Percentiles rank a stretch among this genome's conserved stretches.
Evolutionary conservation across 805 yeast genomes (phyloP).

Genomic region (Candida cerambycidarum): DNA sequence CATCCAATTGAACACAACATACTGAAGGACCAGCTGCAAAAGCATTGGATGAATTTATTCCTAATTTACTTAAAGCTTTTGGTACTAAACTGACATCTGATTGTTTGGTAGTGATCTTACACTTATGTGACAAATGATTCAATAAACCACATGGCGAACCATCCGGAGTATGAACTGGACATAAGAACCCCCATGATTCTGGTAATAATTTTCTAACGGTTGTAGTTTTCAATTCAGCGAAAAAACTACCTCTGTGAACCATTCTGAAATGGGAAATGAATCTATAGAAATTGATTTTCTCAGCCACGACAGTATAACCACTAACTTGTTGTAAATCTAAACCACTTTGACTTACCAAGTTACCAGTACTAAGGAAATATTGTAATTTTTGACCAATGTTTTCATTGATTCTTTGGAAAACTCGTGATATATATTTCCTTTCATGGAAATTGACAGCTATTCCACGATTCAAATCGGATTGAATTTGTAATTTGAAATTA

Average conservation of each 20-base stretch:
- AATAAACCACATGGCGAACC: slow-evolving; percentile 98
- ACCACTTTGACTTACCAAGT: slow-evolving; percentile 94
- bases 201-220: slow-evolving; percentile 95
- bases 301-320: slow-evolving; percentile 98
- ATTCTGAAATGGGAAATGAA: slow-evolving; percentile 98
- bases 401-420: slow-evolving; percentile 78
- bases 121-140: slow-evolving; percentile 95
- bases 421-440: slow-evolving; percentile 76
- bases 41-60: slow-evolving; percentile 78
- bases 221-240: slow-evolving; percentile 96
- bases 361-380: slow-evolving; percentile 95
- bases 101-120: slow-evolving; percentile 76
- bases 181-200: slow-evolving; percentile 98
- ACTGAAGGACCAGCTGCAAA: slow-evolving; percentile 84
- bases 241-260: slow-evolving; percentile 99
- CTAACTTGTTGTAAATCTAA: slow-evolving; percentile 96
- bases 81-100: slow-evolving; percentile 76
- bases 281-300: slow-evolving; percentile 94
- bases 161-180: slow-evolving; percentile 99
- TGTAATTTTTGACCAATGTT: slow-evolving; percentile 94
- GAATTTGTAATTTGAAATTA: slow-evolving; percentile 68
- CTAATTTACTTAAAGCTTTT: slow-evolving; percentile 61
- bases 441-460: slow-evolving; percentile 80
- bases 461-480: slow-evolving; percentile 78
- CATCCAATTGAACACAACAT: slow-evolving; percentile 92